phyloP scores from a whole-genome alignment of 805 yeast species.

The Candida chilensis region DNA sequence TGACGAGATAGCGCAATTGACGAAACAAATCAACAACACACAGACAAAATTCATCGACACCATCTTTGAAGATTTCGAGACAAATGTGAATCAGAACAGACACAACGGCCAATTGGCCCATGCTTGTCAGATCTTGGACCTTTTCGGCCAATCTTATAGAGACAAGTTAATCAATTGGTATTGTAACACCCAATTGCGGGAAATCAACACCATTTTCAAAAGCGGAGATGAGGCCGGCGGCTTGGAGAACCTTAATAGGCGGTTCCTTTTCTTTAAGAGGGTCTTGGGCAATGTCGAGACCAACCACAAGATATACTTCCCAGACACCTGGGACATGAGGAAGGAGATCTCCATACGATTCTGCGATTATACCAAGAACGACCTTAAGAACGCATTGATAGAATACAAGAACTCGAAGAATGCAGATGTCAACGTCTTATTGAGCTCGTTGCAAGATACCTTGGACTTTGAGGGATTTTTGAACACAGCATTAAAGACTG shows the following conservation, averaged over 20 bases:
- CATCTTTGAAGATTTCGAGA: slow-evolving; percentile 67
- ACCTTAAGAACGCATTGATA: slow-evolving; percentile 46
- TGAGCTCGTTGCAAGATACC: slow-evolving; percentile 66
- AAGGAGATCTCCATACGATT: slow-evolving; percentile 51
- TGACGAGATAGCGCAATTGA: slow-evolving; percentile 63
- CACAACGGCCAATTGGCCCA: slow-evolving; percentile 29
- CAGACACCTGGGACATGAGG: slow-evolving; percentile 63
- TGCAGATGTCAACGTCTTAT: slow-evolving; percentile 53
- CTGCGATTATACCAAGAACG: slow-evolving; percentile 60
- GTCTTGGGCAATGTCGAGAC: slow-evolving; percentile 52
- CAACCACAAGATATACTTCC: slow-evolving; percentile 48
- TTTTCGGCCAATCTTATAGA: slow-evolving; percentile 44
- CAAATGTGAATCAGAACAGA: slow-evolving; percentile 2
- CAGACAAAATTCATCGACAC: slow-evolving; percentile 59
- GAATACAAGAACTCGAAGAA: slow-evolving; percentile 26
- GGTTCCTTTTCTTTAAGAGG: slow-evolving; percentile 76
- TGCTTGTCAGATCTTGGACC: slow-evolving; percentile 68
- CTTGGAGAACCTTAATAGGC: slow-evolving; percentile 72
- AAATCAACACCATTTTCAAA: slow-evolving; percentile 67
- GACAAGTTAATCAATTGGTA: slow-evolving; percentile 67
- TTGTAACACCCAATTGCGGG: slow-evolving; percentile 58
- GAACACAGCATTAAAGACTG: slow-evolving; percentile 49
- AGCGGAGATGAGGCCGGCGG: slow-evolving; percentile 90
- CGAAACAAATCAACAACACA: slow-evolving; percentile 47
- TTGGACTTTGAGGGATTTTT: slow-evolving; percentile 76